These are phyloP conservation scores for Angomonas deanei DNA, from an alignment of 208 protist genomes.

Conservation along the genomic window DNA sequence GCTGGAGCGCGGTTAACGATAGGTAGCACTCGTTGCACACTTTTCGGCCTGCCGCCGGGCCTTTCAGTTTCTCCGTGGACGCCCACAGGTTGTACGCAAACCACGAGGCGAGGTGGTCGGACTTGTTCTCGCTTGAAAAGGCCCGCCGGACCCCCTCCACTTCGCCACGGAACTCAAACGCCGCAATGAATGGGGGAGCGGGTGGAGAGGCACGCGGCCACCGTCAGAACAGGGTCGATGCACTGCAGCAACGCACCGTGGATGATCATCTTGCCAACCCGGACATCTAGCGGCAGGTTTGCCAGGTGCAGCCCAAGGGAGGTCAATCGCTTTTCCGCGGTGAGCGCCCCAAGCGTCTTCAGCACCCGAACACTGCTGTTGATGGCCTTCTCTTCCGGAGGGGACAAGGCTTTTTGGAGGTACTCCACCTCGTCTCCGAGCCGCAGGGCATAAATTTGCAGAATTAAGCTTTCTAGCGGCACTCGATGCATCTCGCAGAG, in stretches of 20 bases:
- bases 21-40: conserved; percentile 84
- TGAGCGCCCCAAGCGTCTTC: conserved; percentile 79
- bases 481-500: conserved; percentile 95
- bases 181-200: conserved; percentile 87
- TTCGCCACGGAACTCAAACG: conserved; percentile 86
- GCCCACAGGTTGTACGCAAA: conserved; percentile 85
- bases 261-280: conserved; percentile 93
- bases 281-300: conserved; percentile 89
- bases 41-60: conserved; percentile 41
- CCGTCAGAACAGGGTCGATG: conserved; percentile 94
- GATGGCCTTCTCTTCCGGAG: conserved; percentile 76
- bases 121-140: conserved; percentile 65
- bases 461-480: conserved; percentile 92
- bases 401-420: conserved; percentile 81
- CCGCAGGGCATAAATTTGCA: conserved; percentile 91
- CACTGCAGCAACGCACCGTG: conserved; percentile 93
- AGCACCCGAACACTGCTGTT: conserved; percentile 84
- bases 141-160: conserved; percentile 73
- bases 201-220: conserved; percentile 88
- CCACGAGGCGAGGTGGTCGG: conserved; percentile 87
- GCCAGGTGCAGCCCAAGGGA: conserved; percentile 89
- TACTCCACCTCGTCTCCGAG: conserved; percentile 87
- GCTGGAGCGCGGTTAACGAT: conserved; percentile 58
- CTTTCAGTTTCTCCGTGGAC: conserved; percentile 31
- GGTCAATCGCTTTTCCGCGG: conserved; percentile 79